These are phyloP conservation scores for Calonectria pauciramosa DNA, from an alignment of 2,329 filamentous ascomycete species.

Conservation along the genomic window DNA sequence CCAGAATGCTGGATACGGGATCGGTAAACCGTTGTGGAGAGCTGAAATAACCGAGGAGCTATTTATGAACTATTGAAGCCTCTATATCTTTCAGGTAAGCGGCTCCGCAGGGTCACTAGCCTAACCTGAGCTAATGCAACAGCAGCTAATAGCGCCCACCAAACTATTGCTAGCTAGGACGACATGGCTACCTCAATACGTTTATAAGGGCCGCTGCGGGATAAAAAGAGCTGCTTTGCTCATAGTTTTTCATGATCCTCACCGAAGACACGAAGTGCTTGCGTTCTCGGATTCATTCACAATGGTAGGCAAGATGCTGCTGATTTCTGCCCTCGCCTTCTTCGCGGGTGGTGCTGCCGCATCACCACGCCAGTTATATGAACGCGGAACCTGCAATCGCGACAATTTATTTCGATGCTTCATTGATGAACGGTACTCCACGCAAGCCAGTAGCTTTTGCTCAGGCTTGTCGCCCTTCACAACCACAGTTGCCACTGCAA, in stretches of 20 bases:
- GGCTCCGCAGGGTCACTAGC: not conserved
- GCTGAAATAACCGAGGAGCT: slow-evolving; percentile 25
- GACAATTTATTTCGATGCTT: slow-evolving; percentile 42
- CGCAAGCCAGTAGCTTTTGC: slow-evolving; percentile 38
- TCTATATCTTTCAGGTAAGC: slow-evolving; percentile 16
- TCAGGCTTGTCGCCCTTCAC: slow-evolving; percentile 34
- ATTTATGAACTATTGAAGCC: slow-evolving; percentile 30
- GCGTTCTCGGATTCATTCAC: not conserved
- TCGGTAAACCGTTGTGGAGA: not conserved
- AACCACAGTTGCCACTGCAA: slow-evolving; percentile 29
- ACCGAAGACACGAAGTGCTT: not conserved
- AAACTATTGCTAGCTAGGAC: not conserved
- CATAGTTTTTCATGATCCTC: too few species aligned
- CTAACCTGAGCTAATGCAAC: not conserved
- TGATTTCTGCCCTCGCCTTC: slow-evolving; percentile 23
- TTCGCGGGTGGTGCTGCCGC: slow-evolving; percentile 14
- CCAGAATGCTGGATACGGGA: not conserved
- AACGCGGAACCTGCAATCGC: slow-evolving; percentile 34
- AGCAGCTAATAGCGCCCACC: not conserved
- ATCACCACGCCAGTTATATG: slow-evolving; percentile 23
- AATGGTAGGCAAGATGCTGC: slow-evolving; percentile 18
- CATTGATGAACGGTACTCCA: slow-evolving; percentile 35
- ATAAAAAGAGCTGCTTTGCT: not conserved
- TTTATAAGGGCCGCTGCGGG: not conserved
- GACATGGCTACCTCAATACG: not conserved